These are phyloP conservation scores for Fusarium bactridioides DNA, from an alignment of 2,329 filamentous ascomycete genomes.

Conservation along the genomic window DNA sequence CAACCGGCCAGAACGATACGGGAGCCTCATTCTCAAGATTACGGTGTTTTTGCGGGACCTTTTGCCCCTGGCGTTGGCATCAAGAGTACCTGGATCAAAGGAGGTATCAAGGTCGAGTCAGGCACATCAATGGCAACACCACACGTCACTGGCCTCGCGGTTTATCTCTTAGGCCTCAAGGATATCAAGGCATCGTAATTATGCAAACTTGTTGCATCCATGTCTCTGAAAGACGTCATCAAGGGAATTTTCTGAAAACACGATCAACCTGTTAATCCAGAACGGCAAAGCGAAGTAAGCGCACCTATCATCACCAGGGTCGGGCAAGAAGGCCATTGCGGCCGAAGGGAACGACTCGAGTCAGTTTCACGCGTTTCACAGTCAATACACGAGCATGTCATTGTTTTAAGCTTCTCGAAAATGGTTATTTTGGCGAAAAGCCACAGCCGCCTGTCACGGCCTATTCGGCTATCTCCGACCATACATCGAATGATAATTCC, in stretches of 20 bases:
- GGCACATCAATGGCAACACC: neutral
- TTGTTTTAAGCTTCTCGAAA: constrained; percentile 4
- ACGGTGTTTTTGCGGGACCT: too few relatives aligned
- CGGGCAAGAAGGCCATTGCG: neutral
- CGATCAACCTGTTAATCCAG: neutral
- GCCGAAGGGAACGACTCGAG: neutral
- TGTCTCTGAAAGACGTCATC: neutral
- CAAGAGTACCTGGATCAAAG: neutral
- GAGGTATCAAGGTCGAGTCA: neutral
- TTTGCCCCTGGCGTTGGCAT: neutral
- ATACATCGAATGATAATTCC: neutral
- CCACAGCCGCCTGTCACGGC: constrained; percentile 3
- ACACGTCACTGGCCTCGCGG: neutral
- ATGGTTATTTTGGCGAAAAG: constrained; percentile 10
- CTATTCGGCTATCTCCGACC: constrained; percentile 10
- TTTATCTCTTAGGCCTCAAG: neutral
- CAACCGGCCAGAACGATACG: neutral
- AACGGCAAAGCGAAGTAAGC: neutral
- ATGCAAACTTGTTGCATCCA: neutral
- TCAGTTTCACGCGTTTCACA: constrained; percentile 15
- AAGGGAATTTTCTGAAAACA: neutral
- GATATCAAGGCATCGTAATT: neutral
- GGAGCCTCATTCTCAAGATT: too few relatives aligned
- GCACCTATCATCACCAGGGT: neutral
- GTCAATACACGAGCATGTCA: constrained; percentile 11